phyloP scores from a whole-genome alignment of 441 rosid genomes.

The California macrophylla region DNA sequence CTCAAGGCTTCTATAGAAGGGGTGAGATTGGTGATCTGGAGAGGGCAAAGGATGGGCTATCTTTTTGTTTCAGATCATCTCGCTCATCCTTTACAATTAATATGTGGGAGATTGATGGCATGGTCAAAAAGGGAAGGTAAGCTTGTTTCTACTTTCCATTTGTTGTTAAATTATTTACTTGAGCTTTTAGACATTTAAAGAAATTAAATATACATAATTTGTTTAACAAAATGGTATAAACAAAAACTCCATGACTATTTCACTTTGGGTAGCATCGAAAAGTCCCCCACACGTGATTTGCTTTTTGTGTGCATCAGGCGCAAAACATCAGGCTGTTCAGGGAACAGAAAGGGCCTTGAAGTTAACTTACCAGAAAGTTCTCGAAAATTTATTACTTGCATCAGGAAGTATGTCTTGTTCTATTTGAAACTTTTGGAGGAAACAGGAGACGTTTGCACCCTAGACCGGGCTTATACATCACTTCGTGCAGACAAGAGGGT shows the following conservation, averaged over 20 bases:
- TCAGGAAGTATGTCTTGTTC: constrained; percentile 75
- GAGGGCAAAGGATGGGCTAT: constrained; percentile 90
- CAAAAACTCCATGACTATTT: not conserved
- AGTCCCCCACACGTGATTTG: constrained; percentile 9
- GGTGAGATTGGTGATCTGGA: constrained; percentile 72
- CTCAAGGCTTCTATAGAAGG: constrained; percentile 77
- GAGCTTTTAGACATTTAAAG: constrained; percentile 7
- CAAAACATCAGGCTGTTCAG: constrained; percentile 65
- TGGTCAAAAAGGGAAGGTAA: constrained; percentile 95
- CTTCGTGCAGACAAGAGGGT: constrained; percentile 88
- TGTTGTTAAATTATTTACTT: constrained; percentile 6
- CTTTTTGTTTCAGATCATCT: constrained; percentile 93
- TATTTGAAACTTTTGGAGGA: constrained; percentile 88
- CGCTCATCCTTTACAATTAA: constrained; percentile 91
- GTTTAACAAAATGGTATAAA: not conserved
- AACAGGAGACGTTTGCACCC: constrained; percentile 67
- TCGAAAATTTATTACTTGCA: constrained; percentile 91
- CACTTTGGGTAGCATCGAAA: not conserved
- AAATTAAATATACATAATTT: not conserved
- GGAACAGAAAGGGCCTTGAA: constrained; percentile 82
- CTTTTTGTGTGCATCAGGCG: constrained; percentile 45
- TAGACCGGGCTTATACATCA: constrained; percentile 83
- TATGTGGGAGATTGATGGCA: constrained; percentile 99
- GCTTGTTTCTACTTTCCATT: constrained; percentile 17
- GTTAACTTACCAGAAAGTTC: constrained; percentile 95